Conservation (phyloP, 108 stramenopile species). For the Skeletonema grethae region DNA sequence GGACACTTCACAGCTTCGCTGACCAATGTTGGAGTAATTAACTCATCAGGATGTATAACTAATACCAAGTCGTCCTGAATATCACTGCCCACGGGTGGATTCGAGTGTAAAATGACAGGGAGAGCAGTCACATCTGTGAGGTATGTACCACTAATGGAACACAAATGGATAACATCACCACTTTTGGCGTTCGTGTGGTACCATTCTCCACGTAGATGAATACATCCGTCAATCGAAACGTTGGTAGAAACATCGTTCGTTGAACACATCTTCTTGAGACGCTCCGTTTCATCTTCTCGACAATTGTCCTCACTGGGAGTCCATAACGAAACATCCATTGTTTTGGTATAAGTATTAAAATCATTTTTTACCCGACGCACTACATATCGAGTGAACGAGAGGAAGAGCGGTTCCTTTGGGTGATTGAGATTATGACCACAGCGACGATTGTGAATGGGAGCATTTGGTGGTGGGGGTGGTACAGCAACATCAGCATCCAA, state of each 20-base stretch:
- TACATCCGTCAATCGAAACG: slow-evolving; percentile 49
- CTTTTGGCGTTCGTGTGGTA: slow-evolving; percentile 57
- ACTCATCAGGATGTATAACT: slow-evolving; percentile 79
- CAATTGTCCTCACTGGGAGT: slow-evolving; percentile 34
- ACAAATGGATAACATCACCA: slow-evolving; percentile 78
- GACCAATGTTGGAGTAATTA: slow-evolving; percentile 78
- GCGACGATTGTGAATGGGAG: slow-evolving; percentile 37
- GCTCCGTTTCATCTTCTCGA: slow-evolving; percentile 34
- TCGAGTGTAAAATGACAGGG: slow-evolving; percentile 70
- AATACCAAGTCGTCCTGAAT: slow-evolving; percentile 69
- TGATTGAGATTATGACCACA: slow-evolving; percentile 10
- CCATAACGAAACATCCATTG: slow-evolving; percentile 63
- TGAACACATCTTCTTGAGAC: slow-evolving; percentile 27
- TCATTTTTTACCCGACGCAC: slow-evolving; percentile 60
- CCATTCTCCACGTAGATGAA: slow-evolving; percentile 83
- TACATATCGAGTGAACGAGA: slow-evolving; percentile 73
- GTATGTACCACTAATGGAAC: slow-evolving; percentile 71
- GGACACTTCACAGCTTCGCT: slow-evolving; percentile 79
- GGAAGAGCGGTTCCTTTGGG: slow-evolving; percentile 46
- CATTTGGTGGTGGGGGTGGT: slow-evolving; percentile 8
- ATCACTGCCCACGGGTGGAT: slow-evolving; percentile 54
- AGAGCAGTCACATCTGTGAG: slow-evolving; percentile 70
- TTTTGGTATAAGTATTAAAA: slow-evolving; percentile 54
- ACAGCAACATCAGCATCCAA: neutral
- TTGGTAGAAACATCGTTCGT: neutral